Evolutionary conservation across 768 basidiomycete genomes (phyloP), one percentile per base, ranked within the genome.

Genomic region (Suillus bovinus): DNA sequence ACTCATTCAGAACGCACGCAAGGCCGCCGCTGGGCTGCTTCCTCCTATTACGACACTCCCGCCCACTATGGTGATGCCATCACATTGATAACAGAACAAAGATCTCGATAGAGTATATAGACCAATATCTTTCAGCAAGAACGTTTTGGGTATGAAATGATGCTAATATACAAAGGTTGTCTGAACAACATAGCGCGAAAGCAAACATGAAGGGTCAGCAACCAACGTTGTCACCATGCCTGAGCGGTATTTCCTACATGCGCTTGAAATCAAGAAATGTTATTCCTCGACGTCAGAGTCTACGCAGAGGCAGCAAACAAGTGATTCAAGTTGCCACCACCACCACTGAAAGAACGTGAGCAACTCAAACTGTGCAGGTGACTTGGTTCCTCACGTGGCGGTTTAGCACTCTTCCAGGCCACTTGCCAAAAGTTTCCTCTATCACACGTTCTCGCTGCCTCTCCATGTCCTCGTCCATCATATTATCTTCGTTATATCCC

Each of bases 11-110:
- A 92, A 94, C 66, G 82, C 95, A 10, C 87, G 96, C 56, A 82
- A 82, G 72, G 80, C 88, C 1, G 85, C 96, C 2, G 83, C 89
- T 8, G 78, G 84, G 55, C 78, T 94, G 41, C 83, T 99, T n/a
- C 94, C 96, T 22, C 81, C 91, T 34, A 76, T 96, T 69, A 89
- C 86, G 27, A 94, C 93, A n/a, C 82, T 99, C 29, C 96, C 96
- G 5, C 89, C 91, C 1, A 93, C 93, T 6, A 98, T 97, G 96
- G 83, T 90, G 44, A 81, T 93, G 68, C 89, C 89, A 13, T 76
- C 78, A 58, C 73, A 67, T 61, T 71, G 67, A 61, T 62, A n/a
- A 16, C 41, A 33, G 20, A 61, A 14, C 39, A 55, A 64, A 5
- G 59, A 31, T 34, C 5, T 20, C 49, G 42, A 50, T 64, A 58